Evolutionary conservation across 2,329 filamentous ascomycete species (phyloP).

Genomic region (Epichloe bromicola): DNA sequence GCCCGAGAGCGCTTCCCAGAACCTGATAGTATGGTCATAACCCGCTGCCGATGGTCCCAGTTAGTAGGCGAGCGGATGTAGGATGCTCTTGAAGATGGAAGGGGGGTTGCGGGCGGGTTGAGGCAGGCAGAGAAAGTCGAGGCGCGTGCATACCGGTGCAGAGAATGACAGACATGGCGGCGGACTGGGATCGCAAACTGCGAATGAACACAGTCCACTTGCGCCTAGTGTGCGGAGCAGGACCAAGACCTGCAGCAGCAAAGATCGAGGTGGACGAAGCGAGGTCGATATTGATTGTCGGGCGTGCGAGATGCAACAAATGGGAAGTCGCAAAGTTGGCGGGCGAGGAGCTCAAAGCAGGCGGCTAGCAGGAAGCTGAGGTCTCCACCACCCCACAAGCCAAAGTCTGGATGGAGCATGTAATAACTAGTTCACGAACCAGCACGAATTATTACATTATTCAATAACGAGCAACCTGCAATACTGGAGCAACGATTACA

Average conservation of each 20-base stretch:
- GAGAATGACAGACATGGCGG: slow-evolving; percentile 47
- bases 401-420: no score
- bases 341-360: not conserved
- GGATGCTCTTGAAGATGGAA: not conserved
- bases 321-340: not conserved
- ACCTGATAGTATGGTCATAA: slow-evolving; percentile 55
- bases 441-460: no score
- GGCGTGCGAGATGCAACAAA: not conserved
- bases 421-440: no score
- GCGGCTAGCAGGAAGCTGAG: not conserved
- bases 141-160: slow-evolving; percentile 38
- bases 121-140: not conserved
- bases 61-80: slow-evolving; percentile 9
- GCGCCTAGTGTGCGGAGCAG: not conserved
- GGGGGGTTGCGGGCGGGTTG: not conserved
- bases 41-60: slow-evolving; percentile 29
- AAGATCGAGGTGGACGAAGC: not conserved
- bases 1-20: slow-evolving; percentile 96
- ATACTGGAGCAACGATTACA: no score
- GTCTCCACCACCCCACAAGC: no score
- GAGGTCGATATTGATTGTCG: not conserved
- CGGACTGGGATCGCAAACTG: not conserved
- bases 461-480: no score
- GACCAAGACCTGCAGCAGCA: not conserved
- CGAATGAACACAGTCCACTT: not conserved